phyloP scores from a whole-genome alignment of 73 alveolate species.

The Paramecium pentaurelia region DNA sequence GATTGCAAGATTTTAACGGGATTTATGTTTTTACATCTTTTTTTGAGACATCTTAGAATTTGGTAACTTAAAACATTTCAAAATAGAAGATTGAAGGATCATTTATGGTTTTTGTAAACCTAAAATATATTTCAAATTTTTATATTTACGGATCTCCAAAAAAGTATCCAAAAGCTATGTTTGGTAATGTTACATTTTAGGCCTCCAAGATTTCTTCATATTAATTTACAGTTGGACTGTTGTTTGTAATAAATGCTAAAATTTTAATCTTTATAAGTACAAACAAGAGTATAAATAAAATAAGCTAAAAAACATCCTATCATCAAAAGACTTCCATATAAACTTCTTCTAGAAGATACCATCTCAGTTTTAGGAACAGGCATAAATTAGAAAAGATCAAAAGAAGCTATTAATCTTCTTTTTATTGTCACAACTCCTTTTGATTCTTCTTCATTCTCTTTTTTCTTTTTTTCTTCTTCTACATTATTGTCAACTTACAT shows the following conservation, averaged over 20 bases:
- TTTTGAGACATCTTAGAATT: background rate
- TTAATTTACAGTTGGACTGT: slow-evolving; percentile 49
- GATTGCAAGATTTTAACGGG: background rate
- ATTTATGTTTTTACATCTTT: background rate
- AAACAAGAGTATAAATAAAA: slow-evolving; percentile 32
- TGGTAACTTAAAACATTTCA: background rate
- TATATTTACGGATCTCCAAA: slow-evolving; percentile 31
- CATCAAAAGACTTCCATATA: slow-evolving; percentile 43
- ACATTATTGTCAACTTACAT: background rate
- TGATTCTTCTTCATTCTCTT: background rate
- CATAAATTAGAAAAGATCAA: slow-evolving; percentile 51
- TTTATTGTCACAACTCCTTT: background rate
- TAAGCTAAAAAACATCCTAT: slow-evolving; percentile 43
- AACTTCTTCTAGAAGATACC: slow-evolving; percentile 52
- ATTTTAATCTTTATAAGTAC: background rate
- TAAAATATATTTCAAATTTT: background rate
- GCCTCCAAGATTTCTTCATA: background rate
- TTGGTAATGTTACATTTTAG: background rate
- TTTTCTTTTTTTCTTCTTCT: background rate
- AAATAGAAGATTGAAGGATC: slow-evolving; percentile 36
- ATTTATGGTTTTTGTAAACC: slow-evolving; percentile 15
- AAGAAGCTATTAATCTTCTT: background rate
- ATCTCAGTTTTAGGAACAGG: slow-evolving; percentile 60
- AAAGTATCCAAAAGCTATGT: slow-evolving; percentile 27
- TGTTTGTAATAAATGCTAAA: slow-evolving; percentile 44